A percentile compares a stretch with the other conserved stretches of the same genome.
Evolutionary conservation across 192 early-diverging fungal species (phyloP).

Genomic region (Backusella psychrophila): DNA sequence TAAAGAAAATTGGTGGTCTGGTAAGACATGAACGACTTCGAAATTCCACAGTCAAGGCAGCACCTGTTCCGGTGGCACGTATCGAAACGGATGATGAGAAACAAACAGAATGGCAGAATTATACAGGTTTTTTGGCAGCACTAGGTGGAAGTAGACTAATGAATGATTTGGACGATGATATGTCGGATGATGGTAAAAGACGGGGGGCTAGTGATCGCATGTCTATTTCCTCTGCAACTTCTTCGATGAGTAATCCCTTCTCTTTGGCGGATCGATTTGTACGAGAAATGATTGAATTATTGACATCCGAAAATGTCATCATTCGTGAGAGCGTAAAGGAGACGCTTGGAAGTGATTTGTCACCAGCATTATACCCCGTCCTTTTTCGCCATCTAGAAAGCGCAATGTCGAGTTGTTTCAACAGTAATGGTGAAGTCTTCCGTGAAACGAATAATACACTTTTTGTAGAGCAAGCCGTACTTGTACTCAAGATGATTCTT

Average conservation of each 20-base stretch:
- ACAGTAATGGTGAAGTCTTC: conserved; percentile 50
- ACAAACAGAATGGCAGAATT: conserved; percentile 74
- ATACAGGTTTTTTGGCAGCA: conserved; percentile 76
- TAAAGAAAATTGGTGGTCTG: conserved; percentile 11
- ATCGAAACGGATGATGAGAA: conserved; percentile 30
- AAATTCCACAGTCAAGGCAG: background rate
- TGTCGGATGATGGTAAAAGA: background rate
- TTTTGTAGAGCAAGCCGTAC: conserved; percentile 67
- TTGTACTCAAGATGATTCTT: conserved; percentile 64
- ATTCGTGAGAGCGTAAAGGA: conserved; percentile 77
- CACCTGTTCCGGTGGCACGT: background rate
- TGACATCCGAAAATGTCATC: conserved; percentile 70
- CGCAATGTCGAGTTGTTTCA: conserved; percentile 60
- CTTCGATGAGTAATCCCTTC: background rate
- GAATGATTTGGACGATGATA: background rate
- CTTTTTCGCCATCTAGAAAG: conserved; percentile 55
- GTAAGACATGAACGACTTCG: conserved; percentile 3
- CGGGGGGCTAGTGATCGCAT: background rate
- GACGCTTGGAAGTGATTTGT: conserved; percentile 69
- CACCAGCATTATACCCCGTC: conserved; percentile 58
- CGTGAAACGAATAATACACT: conserved; percentile 53
- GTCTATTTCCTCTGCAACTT: background rate
- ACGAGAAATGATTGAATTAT: conserved; percentile 65
- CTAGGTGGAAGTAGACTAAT: conserved; percentile 61
- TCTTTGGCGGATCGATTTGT: conserved; percentile 67